These are phyloP conservation scores for Calocybe gangraenosa DNA, from an alignment of 768 basidiomycete species.

Conservation along the genomic window DNA sequence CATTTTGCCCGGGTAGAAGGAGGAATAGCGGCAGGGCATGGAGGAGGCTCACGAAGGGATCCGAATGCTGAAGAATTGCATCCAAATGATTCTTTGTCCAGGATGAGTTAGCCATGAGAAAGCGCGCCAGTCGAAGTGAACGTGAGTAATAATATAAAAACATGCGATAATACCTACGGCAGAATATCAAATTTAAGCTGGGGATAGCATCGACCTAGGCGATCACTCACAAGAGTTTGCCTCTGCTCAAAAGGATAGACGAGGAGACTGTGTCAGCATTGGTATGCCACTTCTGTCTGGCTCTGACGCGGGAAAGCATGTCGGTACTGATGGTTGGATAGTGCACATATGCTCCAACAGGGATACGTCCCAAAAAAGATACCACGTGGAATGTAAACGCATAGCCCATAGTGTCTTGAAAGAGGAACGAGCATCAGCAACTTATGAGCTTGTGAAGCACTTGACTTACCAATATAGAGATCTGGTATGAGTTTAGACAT, in stretches of 20 bases:
- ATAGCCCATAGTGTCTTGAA: conserved; percentile 93
- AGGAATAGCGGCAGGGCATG: conserved; percentile 41
- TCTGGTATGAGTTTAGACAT: conserved; percentile 79
- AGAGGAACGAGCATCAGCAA: conserved; percentile 9
- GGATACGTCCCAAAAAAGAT: conserved; percentile 54
- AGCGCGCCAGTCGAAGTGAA: conserved; percentile 67
- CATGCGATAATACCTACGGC: conserved; percentile 76
- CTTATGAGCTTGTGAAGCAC: not conserved
- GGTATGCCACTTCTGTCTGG: conserved; percentile 55
- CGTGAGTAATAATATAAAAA: conserved; percentile 82
- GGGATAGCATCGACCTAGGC: not conserved
- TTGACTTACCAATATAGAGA: conserved; percentile 75
- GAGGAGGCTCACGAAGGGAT: conserved; percentile 42
- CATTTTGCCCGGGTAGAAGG: conserved; percentile 22
- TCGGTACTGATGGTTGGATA: conserved; percentile 95
- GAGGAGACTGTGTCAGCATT: conserved; percentile 56
- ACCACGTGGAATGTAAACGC: conserved; percentile 90
- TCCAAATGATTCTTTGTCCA: conserved; percentile 91
- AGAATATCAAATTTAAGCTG: not conserved
- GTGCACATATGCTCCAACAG: conserved; percentile 89
- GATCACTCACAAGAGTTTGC: conserved; percentile 55
- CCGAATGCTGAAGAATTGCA: conserved; percentile 58
- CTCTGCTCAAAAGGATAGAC: conserved; percentile 47
- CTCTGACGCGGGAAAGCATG: conserved; percentile 81
- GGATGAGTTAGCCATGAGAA: conserved; percentile 91